phyloP scores from a whole-genome alignment of 2,329 filamentous ascomycete genomes.

The Fusarium tanahbumbuense region DNA sequence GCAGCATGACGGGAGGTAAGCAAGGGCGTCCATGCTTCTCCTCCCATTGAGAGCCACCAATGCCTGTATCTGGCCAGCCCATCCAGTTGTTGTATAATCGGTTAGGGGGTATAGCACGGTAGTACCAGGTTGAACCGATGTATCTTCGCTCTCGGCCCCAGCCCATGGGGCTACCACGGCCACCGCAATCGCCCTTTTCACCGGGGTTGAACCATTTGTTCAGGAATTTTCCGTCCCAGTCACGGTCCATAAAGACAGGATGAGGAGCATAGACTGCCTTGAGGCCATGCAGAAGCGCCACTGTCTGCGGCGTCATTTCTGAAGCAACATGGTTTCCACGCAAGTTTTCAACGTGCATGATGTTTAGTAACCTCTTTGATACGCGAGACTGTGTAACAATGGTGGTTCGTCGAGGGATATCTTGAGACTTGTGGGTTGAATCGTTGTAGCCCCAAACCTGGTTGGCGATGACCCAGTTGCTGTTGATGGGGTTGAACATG shows the following conservation, averaged over 20 bases:
- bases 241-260: slow-evolving; percentile 81
- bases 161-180: slow-evolving; percentile 67
- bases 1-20: slow-evolving; percentile 68
- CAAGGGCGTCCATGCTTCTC: slow-evolving; percentile 66
- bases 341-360: slow-evolving; percentile 82
- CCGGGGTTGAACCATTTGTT: slow-evolving; percentile 71
- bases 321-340: slow-evolving; percentile 80
- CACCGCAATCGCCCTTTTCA: slow-evolving; percentile 64
- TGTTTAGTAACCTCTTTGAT: slow-evolving; percentile 76
- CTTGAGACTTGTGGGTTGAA: slow-evolving; percentile 59
- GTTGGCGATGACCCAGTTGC: slow-evolving; percentile 77
- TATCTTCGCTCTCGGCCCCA: slow-evolving; percentile 69
- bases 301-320: slow-evolving; percentile 82
- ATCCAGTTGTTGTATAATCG: slow-evolving; percentile 73
- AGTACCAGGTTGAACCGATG: slow-evolving; percentile 71
- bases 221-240: slow-evolving; percentile 69
- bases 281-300: slow-evolving; percentile 79
- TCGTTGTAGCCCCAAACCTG: slow-evolving; percentile 76
- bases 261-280: slow-evolving; percentile 84
- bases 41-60: slow-evolving; percentile 69
- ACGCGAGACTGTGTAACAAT: slow-evolving; percentile 82
- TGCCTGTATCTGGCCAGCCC: slow-evolving; percentile 66
- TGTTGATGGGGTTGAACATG: slow-evolving; percentile 80
- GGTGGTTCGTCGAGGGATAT: slow-evolving; percentile 78
- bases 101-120: slow-evolving; percentile 66